Evolutionary conservation across 1,284 basidiomycete genomes (phyloP).

Genomic region (Cryptococcus floricola): DNA sequence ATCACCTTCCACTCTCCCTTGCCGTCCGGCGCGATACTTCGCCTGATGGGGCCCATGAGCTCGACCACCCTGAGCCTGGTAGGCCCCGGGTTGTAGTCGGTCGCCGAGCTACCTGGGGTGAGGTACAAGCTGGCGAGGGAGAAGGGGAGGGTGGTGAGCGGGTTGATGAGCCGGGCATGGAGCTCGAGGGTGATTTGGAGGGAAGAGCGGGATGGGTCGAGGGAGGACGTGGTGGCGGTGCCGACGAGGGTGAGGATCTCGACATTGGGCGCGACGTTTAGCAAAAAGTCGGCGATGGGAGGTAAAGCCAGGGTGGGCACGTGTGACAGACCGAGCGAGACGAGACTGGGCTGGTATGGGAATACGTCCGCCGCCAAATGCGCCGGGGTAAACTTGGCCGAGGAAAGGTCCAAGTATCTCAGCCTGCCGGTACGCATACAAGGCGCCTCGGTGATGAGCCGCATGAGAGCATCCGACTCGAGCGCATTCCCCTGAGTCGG

Average conservation of each 20-base stretch:
- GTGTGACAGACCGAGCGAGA: conserved; percentile 83
- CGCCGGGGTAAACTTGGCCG: conserved; percentile 65
- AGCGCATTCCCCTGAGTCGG: conserved; percentile 79
- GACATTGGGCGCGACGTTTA: conserved; percentile 65
- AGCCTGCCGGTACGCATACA: conserved; percentile 74
- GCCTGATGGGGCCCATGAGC: conserved; percentile 69
- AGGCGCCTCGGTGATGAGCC: conserved; percentile 70
- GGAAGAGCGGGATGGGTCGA: conserved; percentile 51
- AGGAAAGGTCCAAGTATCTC: conserved; percentile 85
- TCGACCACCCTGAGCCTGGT: conserved; percentile 86
- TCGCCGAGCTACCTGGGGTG: conserved; percentile 19
- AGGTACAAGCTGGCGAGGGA: conserved; percentile 53
- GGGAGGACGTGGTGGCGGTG: conserved; percentile 69
- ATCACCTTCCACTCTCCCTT: conserved; percentile 74
- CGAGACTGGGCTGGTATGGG: conserved; percentile 67
- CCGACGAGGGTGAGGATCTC: conserved; percentile 81
- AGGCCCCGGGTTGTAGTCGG: conserved; percentile 52
- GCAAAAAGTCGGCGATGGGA: conserved; percentile 67
- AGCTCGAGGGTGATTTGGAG: conserved; percentile 45
- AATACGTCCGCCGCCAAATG: conserved; percentile 55
- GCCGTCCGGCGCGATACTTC: conserved; percentile 55
- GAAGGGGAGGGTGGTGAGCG: conserved; percentile 74
- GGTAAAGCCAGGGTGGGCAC: conserved; percentile 68
- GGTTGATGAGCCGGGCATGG: conserved; percentile 64
- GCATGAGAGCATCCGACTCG: conserved; percentile 62